phyloP scores from a whole-genome alignment of 2,329 filamentous ascomycete genomes.

The Verticillium nubilum region DNA sequence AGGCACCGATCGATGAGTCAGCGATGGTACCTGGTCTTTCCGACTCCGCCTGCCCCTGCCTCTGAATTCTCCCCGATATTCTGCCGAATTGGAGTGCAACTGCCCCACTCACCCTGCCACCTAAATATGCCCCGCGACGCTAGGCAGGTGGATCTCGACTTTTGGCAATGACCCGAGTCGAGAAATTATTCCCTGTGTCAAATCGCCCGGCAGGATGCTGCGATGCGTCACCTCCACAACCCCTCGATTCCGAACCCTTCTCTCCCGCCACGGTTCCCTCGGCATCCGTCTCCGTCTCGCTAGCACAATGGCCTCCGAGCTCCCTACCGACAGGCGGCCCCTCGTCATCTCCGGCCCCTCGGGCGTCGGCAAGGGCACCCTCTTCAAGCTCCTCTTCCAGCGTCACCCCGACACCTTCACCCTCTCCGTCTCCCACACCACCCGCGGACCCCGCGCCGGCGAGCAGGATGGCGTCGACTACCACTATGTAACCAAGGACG shows the following conservation, averaged over 20 bases:
- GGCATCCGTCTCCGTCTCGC: constrained; percentile 9
- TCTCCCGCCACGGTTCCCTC: not conserved
- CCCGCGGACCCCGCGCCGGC: constrained; percentile 66
- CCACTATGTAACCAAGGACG: constrained; percentile 64
- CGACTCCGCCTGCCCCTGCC: not conserved
- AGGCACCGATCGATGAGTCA: not conserved
- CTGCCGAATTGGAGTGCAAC: too few relatives aligned
- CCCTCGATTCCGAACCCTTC: not conserved
- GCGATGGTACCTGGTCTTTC: too few relatives aligned
- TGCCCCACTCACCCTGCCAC: not conserved
- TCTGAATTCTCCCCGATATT: too few relatives aligned
- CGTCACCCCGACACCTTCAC: constrained; percentile 44
- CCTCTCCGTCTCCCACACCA: constrained; percentile 69
- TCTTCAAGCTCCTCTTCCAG: constrained; percentile 66
- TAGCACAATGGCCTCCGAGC: constrained; percentile 11
- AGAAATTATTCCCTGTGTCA: not conserved
- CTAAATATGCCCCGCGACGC: not conserved
- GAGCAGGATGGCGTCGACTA: constrained; percentile 78
- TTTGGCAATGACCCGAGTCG: not conserved
- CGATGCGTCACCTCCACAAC: not conserved
- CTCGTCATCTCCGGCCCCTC: constrained; percentile 77
- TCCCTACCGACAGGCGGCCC: constrained; percentile 50
- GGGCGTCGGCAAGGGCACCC: constrained; percentile 76
- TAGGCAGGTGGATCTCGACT: not conserved
- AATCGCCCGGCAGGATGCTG: not conserved